These are phyloP conservation scores for Barnettozyma populi DNA, from an alignment of 805 yeast species.

Conservation along the genomic window DNA sequence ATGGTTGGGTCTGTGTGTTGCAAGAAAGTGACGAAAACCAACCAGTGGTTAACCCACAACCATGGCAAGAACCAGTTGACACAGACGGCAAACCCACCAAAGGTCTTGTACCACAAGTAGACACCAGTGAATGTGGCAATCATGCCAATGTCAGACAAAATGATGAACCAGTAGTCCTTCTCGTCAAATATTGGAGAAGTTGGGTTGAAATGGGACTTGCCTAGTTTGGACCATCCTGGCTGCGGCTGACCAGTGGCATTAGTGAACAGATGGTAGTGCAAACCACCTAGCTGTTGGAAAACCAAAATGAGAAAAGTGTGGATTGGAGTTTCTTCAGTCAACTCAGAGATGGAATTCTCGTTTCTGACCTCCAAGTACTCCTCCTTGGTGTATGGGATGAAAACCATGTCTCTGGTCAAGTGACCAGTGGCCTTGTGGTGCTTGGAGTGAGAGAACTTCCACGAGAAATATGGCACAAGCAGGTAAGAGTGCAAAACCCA, in stretches of 20 bases:
- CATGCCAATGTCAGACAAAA: conserved; percentile 53
- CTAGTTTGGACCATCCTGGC: conserved; percentile 36
- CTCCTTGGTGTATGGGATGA: conserved; percentile 49
- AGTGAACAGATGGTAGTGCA: conserved; percentile 42
- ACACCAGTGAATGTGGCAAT: conserved; percentile 37
- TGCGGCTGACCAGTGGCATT: conserved; percentile 54
- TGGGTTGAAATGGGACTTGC: conserved; percentile 51
- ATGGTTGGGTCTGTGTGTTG: conserved; percentile 57
- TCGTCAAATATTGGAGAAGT: conserved; percentile 48
- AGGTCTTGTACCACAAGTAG: conserved; percentile 45
- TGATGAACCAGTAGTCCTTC: conserved; percentile 49
- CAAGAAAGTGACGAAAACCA: conserved; percentile 55
- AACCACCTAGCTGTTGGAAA: conserved; percentile 54
- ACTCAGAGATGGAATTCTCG: conserved; percentile 35
- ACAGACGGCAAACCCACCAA: conserved; percentile 44
- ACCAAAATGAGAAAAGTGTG: conserved; percentile 37
- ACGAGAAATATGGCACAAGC: conserved; percentile 56
- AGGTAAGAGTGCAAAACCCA: conserved; percentile 56
- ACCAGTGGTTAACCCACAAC: conserved; percentile 59
- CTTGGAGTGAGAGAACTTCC: conserved; percentile 56
- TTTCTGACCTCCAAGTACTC: conserved; percentile 33
- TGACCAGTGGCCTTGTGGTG: conserved; percentile 65
- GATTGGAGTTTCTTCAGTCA: conserved; percentile 53
- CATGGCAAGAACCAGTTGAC: conserved; percentile 57
- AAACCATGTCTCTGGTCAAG: conserved; percentile 54